These are phyloP conservation scores for Trichodelitschia bisporula DNA, from an alignment of 495 filamentous ascomycete genomes.

Conservation along the genomic window DNA sequence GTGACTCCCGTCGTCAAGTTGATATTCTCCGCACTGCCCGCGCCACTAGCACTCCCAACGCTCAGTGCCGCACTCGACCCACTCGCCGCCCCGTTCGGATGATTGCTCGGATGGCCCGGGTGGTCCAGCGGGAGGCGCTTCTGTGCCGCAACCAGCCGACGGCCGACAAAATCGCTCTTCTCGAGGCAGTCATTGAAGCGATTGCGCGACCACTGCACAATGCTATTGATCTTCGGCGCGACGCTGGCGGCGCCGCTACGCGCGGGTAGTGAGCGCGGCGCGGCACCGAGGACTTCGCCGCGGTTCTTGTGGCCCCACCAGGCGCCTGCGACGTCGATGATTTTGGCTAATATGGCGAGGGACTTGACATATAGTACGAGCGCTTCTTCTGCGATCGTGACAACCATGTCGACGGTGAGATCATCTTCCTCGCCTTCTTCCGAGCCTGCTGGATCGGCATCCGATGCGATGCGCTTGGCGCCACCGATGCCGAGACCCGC, in stretches of 20 bases:
- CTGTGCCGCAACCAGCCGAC: slow-evolving; percentile 72
- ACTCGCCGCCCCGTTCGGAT: slow-evolving; percentile 7
- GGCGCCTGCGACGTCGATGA: slow-evolving; percentile 85
- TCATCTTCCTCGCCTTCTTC: slow-evolving; percentile 29
- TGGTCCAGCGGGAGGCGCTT: slow-evolving; percentile 63
- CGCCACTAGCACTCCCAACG: slow-evolving; percentile 15
- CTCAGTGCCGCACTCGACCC: slow-evolving; percentile 20
- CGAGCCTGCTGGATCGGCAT: slow-evolving; percentile 13
- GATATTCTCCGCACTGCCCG: slow-evolving; percentile 34
- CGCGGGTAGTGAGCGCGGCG: slow-evolving; percentile 16
- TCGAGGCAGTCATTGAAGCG: slow-evolving; percentile 93
- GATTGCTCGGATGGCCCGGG: slow-evolving; percentile 63
- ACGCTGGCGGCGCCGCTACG: slow-evolving; percentile 30
- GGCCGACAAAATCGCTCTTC: slow-evolving; percentile 74
- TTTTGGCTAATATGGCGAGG: slow-evolving; percentile 61
- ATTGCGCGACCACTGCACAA: slow-evolving; percentile 80
- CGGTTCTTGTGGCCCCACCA: slow-evolving; percentile 76
- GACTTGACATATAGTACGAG: slow-evolving; percentile 91
- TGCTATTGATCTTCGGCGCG: slow-evolving; percentile 48
- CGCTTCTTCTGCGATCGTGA: slow-evolving; percentile 79
- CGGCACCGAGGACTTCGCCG: slow-evolving; percentile 28
- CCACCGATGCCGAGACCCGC: slow-evolving; percentile 43
- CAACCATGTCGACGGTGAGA: slow-evolving; percentile 63
- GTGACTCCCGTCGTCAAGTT: slow-evolving; percentile 55
- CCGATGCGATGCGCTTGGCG: slow-evolving; percentile 15